These are phyloP conservation scores for Camellia japonica DNA, from an alignment of 148 eudicot species.

Conservation along the genomic window DNA sequence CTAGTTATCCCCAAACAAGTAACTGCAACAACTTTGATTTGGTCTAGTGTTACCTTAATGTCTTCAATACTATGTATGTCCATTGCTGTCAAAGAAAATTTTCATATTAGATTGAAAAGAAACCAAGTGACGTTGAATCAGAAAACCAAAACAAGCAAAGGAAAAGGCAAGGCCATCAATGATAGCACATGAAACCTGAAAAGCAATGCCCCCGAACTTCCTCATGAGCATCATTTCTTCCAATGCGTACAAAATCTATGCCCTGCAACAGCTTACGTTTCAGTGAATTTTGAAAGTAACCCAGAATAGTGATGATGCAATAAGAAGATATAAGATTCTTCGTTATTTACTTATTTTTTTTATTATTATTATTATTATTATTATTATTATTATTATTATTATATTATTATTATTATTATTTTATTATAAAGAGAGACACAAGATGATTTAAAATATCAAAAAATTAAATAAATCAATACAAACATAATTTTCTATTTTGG, in stretches of 20 bases:
- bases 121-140: background rate
- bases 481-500: too few species aligned
- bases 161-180: background rate
- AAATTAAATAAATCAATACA: too few species aligned
- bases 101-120: constrained; percentile 2
- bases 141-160: background rate
- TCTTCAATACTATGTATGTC: constrained; percentile 61
- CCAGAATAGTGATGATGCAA: constrained; percentile 15
- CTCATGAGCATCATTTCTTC: constrained; percentile 75
- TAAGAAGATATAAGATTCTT: background rate
- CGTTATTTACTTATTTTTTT: background rate
- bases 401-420: background rate
- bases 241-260: constrained; percentile 88
- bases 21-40: constrained; percentile 81
- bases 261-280: constrained; percentile 49
- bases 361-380: too few species aligned
- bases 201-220: constrained; percentile 80
- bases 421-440: too few species aligned
- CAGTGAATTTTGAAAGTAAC: constrained; percentile 9
- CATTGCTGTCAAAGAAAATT: constrained; percentile 49
- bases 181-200: constrained; percentile 51
- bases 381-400: too few species aligned
- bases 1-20: constrained; percentile 93
- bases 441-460: too few species aligned
- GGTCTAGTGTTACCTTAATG: constrained; percentile 62